Percentiles rank a stretch among this genome's conserved stretches.
These are phyloP conservation scores for Arxiozyma heterogenica DNA, from an alignment of 1,139 yeast species.

Conservation along the genomic window DNA sequence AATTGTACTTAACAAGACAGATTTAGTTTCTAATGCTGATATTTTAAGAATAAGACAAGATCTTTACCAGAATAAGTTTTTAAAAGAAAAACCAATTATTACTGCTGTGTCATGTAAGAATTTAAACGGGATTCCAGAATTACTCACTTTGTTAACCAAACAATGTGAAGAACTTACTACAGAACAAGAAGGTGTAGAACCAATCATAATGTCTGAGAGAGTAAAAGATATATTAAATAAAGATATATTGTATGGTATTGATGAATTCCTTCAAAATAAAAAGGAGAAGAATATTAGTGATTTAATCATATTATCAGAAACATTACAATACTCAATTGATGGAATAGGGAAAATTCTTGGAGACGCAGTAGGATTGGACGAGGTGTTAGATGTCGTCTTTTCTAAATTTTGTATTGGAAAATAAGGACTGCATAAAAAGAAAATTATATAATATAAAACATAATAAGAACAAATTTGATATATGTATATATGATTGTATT, in stretches of 20 bases:
- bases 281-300: constrained; percentile 45
- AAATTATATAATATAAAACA: too few relatives aligned
- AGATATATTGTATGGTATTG: constrained; percentile 68
- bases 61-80: constrained; percentile 22
- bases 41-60: constrained; percentile 13
- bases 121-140: constrained; percentile 44
- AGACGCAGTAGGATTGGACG: constrained; percentile 80
- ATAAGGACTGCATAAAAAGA: constrained; percentile 27
- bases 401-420: constrained; percentile 92
- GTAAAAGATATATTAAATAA: constrained; percentile 61
- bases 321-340: constrained; percentile 62
- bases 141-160: constrained; percentile 35
- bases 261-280: constrained; percentile 42
- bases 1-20: constrained; percentile 54
- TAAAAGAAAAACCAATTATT: constrained; percentile 23
- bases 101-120: constrained; percentile 53
- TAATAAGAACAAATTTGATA: not conserved
- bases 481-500: not conserved
- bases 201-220: constrained; percentile 63
- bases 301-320: constrained; percentile 74
- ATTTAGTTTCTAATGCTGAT: constrained; percentile 35
- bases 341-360: constrained; percentile 94
- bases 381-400: constrained; percentile 81
- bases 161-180: constrained; percentile 44
- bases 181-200: constrained; percentile 41